Evolutionary conservation across 352 stramenopile species (phyloP), one percentile per base, ranked within the genome.

Genomic region (Globisporangium iwayamae): DNA sequence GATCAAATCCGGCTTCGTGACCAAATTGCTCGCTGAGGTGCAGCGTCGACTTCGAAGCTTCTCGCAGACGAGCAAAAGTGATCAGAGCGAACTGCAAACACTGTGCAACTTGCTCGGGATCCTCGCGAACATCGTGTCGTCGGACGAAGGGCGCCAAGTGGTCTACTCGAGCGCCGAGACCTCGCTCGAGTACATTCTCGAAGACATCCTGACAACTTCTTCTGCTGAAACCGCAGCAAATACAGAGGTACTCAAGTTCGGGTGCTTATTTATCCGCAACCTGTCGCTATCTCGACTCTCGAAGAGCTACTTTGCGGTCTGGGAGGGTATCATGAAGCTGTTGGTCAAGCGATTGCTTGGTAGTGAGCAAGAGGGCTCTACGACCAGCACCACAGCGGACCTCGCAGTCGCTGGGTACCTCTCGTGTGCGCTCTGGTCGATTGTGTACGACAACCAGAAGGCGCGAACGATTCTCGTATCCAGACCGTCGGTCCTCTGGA

Each of bases 371-470:
- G 20, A 51, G 3, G 9, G 43, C 13, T 25, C 22, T 18, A 48
- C 16, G 58, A 62, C 6, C 62, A 48, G 28, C 25, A 47, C 1
- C n/a, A 7, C 25, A 41, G 45, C 32, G 20, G 34, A 0, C 18
- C 1, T 39, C 10, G 5, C 63, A 3, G 30, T 58, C 5, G 32
- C 46, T 20, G 20, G 39, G 25, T 55, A 56, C 34, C 54, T 89
- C 2, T 78, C 79, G 3, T 68, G 71, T 1, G 62, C 82, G 36
- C 70, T 91, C 2, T 77, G 79, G 72, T 76, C 78, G 11, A 66
- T 90, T 43, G 67, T 88, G 25, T 85, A 78, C 38, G 83, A 91
- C 70, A 87, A 88, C 61, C 80, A 90, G 41, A 81, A 85, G 51
- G 77, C 81, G 2, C 70, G 79, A 11, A 71, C 83, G 1, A 52